These are phyloP conservation scores for Orychophragmus violaceus DNA, from an alignment of 345 rosid genomes.

Conservation along the genomic window DNA sequence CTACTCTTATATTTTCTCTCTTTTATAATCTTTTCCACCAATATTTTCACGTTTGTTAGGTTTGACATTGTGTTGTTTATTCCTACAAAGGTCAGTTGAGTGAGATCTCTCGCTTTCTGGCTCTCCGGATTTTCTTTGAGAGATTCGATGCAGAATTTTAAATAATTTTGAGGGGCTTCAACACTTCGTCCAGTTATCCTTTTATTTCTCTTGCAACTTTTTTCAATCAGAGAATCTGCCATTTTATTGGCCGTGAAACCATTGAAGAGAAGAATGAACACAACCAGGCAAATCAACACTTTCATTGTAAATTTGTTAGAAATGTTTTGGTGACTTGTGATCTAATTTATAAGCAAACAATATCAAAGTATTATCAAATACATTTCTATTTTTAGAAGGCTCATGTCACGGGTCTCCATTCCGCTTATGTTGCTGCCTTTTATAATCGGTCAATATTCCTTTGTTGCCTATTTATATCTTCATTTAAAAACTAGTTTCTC, in stretches of 20 bases:
- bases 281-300: not conserved
- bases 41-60: slow-evolving; percentile 19
- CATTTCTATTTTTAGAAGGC: not conserved
- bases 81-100: slow-evolving; percentile 13
- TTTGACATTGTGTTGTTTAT: slow-evolving; percentile 17
- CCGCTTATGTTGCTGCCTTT: not conserved
- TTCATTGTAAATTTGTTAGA: not conserved
- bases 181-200: not conserved
- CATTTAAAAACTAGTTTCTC: too few species aligned
- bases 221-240: slow-evolving; percentile 2
- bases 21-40: slow-evolving; percentile 14
- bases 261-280: not conserved
- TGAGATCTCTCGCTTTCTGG: slow-evolving; percentile 17
- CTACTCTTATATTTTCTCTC: not conserved
- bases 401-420: slow-evolving; percentile 12
- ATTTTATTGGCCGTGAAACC: not conserved
- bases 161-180: not conserved
- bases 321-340: not conserved
- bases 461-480: not conserved
- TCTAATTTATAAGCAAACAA: slow-evolving; percentile 7
- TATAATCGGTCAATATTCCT: not conserved
- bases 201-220: slow-evolving; percentile 23
- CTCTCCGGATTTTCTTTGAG: slow-evolving; percentile 27
- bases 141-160: slow-evolving; percentile 27
- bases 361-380: not conserved